Evolutionary conservation across 305 asterid genomes (phyloP), one percentile per base, ranked within the genome.

Genomic region (Coffea humblotiana): DNA sequence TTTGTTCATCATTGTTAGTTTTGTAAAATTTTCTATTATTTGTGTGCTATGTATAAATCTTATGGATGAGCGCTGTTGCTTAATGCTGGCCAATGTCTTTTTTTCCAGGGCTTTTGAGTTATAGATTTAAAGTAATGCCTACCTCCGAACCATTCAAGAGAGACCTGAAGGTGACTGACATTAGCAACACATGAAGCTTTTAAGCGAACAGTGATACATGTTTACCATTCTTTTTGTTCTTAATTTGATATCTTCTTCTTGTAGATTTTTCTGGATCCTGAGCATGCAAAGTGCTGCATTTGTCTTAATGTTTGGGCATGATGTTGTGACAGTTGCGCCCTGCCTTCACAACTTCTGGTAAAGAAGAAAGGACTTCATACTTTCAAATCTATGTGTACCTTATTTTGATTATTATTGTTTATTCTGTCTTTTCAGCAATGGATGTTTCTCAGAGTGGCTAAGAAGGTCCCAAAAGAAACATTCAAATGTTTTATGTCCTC

Each of bases 361-460:
- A 48, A 84, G 81, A 48, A 47, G 51, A 14, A 13, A 37, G 52
- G 43, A 23, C 63, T 45, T 14, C 52, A 19, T 74, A 40, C 5
- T 70, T 10, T 58, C 1, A 19, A 32, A 75, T 13, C 11, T 13
- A 73, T 45, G 45, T 40, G 35, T 4, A 48, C 48, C 49, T 71
- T 27, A 4, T 61, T 67, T 6, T 25, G 40, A 10, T 60, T 74
- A 15, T 74, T 43, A 82, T 70, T 63, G 14, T 27, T 66, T 73
- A 18, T 79, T 86, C 75, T 84, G 72, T 87, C 76, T 58, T 84
- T 83, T 49, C 96, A 95, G 99, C 84, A 96, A 96, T 74, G 98
- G 99, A 45, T 96, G 99, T 88, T 96, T 96, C 89, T 96, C 99
- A 69, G 98, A 96, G 93, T 96, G 98, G 98, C 88, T 96, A 71